A percentile compares a stretch with the other conserved stretches of the same genome.
Evolutionary conservation across 176 grass and related monocot species (phyloP).

Genomic region (Oryza glumipatula): DNA sequence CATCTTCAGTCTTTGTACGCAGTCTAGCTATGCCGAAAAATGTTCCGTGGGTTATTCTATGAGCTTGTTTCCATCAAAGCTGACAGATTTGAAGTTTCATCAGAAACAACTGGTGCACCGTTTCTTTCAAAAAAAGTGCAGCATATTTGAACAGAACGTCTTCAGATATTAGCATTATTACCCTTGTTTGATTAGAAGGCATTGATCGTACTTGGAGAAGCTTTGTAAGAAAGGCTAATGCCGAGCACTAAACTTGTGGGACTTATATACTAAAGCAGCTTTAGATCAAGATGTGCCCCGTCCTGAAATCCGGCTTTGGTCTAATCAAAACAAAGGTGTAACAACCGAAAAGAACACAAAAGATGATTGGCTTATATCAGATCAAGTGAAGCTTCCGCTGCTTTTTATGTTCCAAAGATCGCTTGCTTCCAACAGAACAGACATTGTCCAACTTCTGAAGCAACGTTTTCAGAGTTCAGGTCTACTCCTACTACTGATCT

Average conservation of each 20-base stretch:
- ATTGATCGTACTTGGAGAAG: constrained; percentile 15
- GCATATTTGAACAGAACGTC: constrained; percentile 10
- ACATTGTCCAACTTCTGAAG: constrained; percentile 45
- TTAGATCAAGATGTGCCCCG: constrained; percentile 38
- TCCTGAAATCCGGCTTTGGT: constrained; percentile 53
- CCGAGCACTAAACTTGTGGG: constrained; percentile 28
- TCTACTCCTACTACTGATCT: background rate
- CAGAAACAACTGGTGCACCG: background rate
- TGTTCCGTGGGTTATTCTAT: constrained; percentile 3
- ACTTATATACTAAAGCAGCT: constrained; percentile 34
- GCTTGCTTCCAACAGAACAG: constrained; percentile 34
- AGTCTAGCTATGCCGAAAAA: background rate
- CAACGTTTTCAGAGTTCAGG: constrained; percentile 38
- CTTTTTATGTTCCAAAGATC: constrained; percentile 35
- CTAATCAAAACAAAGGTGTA: constrained; percentile 49
- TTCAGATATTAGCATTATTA: constrained; percentile 14
- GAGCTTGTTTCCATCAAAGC: constrained; percentile 39
- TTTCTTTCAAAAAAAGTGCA: constrained; percentile 19
- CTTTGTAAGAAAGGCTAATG: constrained; percentile 49
- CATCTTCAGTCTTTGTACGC: background rate
- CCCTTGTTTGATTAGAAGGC: background rate
- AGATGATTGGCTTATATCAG: constrained; percentile 8
- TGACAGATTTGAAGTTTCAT: background rate
- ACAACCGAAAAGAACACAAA: constrained; percentile 17
- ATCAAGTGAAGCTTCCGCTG: constrained; percentile 50